phyloP scores from a whole-genome alignment of 148 eudicot genomes.

The Vaccinium myrtillus region DNA sequence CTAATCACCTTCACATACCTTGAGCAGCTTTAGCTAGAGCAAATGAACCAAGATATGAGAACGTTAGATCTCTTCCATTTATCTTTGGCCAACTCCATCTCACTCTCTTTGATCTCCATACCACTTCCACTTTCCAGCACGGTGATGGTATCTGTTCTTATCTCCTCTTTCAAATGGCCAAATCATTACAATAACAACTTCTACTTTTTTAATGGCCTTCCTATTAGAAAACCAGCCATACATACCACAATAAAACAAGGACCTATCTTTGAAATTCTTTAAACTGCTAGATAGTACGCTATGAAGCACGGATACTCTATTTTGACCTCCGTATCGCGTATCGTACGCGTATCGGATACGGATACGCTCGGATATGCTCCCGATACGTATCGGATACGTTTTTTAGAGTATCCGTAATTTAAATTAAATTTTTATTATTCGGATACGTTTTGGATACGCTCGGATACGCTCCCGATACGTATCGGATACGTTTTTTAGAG shows the following conservation, averaged over 20 bases:
- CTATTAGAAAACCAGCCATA: not conserved
- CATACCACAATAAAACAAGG: not conserved
- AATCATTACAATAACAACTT: not conserved
- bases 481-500: no score
- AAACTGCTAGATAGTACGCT: not conserved
- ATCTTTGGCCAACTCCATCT: not conserved
- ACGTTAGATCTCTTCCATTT: not conserved
- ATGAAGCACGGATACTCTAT: no score
- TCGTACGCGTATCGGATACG: no score
- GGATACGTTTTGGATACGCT: no score
- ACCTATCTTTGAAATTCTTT: not conserved
- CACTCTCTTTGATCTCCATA: not conserved
- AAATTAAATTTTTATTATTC: no score
- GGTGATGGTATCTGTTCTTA: not conserved
- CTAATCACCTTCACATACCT: not conserved
- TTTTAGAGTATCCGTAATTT: no score
- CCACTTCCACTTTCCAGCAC: slow-evolving; percentile 3
- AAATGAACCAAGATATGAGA: not conserved
- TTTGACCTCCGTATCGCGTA: no score
- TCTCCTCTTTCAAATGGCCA: not conserved
- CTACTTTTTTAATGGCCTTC: not conserved
- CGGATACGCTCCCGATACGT: no score
- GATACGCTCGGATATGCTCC: no score
- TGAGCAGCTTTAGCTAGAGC: not conserved
- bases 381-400: no score